Conservation (phyloP, 2,329 filamentous ascomycete species). For the Penicillium sp. region DNA sequence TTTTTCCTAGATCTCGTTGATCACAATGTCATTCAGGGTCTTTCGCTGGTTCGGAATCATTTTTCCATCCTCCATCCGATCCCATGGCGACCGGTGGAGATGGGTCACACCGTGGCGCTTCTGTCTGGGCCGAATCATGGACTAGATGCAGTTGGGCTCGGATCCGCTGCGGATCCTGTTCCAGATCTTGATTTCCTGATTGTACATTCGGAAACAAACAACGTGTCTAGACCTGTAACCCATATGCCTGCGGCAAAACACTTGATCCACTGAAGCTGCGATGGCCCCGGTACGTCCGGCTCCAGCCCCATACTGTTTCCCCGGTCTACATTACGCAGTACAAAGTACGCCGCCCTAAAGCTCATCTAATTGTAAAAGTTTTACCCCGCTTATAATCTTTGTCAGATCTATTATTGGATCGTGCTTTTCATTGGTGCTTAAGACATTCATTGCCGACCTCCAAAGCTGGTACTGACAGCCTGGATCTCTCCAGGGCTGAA, state of each 20-base stretch:
- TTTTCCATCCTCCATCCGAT: neutral
- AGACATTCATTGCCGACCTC: neutral
- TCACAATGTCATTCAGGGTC: slow-evolving; percentile 13
- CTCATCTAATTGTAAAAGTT: neutral
- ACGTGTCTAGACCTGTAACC: neutral
- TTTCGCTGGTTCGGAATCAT: neutral
- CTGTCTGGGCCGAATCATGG: neutral
- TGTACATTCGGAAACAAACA: neutral
- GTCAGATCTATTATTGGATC: neutral
- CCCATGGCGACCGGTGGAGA: neutral
- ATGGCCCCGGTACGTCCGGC: neutral
- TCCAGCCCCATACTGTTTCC: neutral
- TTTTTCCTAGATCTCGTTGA: slow-evolving; percentile 12
- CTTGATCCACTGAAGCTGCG: neutral
- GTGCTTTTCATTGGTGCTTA: neutral
- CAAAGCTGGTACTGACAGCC: neutral
- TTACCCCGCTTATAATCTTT: neutral
- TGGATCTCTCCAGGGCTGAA: too few relatives aligned
- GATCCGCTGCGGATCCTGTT: neutral
- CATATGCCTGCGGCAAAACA: neutral
- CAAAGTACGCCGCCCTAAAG: neutral
- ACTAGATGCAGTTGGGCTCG: neutral
- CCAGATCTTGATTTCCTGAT: slow-evolving; percentile 1
- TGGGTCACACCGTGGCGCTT: neutral
- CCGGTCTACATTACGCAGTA: neutral